phyloP scores from a whole-genome alignment of 768 basidiomycete species.

The Termitomyces sp. region DNA sequence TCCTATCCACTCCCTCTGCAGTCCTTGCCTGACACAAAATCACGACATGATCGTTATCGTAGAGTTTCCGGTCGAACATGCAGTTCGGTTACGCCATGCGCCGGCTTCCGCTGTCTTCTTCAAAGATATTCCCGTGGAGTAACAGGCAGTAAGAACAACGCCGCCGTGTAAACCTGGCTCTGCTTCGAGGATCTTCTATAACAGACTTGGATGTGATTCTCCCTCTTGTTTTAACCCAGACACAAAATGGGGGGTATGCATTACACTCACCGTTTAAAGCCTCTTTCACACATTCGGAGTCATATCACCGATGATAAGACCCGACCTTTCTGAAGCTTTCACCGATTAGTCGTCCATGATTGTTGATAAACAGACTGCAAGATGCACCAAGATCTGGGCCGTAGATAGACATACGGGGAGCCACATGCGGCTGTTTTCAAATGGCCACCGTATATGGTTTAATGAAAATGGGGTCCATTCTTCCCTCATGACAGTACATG shows the following conservation, averaged over 20 bases:
- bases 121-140: background rate
- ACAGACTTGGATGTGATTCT: background rate
- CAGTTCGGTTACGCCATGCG: background rate
- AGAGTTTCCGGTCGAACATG: background rate
- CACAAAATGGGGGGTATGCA: background rate
- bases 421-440: background rate
- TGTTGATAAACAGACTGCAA: background rate
- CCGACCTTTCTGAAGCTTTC: background rate
- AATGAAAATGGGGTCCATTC: background rate
- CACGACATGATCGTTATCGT: background rate
- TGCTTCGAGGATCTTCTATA: background rate
- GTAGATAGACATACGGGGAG: background rate
- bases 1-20: background rate
- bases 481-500: background rate
- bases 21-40: background rate
- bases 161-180: background rate
- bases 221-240: background rate
- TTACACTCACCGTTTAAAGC: background rate
- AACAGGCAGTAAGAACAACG: too few species aligned
- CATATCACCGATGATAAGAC: background rate
- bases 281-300: background rate
- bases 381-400: background rate
- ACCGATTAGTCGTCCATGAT: background rate
- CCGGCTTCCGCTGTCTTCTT: background rate
- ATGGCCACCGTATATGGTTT: background rate